Evolutionary conservation across 495 filamentous ascomycete genomes (phyloP).

Genomic region (Talaromyces liani): DNA sequence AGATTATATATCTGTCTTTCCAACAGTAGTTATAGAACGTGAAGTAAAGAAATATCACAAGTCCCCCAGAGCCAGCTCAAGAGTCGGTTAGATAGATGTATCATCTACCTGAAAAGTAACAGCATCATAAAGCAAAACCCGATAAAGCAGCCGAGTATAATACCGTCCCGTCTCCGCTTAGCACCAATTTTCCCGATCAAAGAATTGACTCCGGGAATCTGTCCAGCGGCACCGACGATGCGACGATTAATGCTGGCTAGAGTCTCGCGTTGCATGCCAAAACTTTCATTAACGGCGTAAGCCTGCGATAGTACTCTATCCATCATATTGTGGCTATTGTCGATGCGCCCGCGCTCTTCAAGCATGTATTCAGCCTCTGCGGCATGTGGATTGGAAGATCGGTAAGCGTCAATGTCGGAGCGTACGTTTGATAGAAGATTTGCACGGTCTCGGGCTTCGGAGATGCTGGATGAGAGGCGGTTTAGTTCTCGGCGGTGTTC

Average conservation of each 20-base stretch:
- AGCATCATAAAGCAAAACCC: slow-evolving; percentile 85
- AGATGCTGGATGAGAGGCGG: slow-evolving; percentile 60
- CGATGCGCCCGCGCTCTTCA: slow-evolving; percentile 75
- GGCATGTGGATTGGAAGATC: slow-evolving; percentile 65
- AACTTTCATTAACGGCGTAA: slow-evolving; percentile 92
- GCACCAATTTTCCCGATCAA: slow-evolving; percentile 90
- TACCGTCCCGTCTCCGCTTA: slow-evolving; percentile 90
- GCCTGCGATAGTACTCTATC: slow-evolving; percentile 93
- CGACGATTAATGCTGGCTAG: slow-evolving; percentile 79
- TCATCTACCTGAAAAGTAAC: slow-evolving; percentile 64
- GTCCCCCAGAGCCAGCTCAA: slow-evolving; percentile 1
- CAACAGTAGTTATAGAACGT: neutral
- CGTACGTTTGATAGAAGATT: slow-evolving; percentile 90
- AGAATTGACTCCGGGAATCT: slow-evolving; percentile 88
- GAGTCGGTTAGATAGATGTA: neutral
- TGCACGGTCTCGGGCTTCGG: slow-evolving; percentile 70
- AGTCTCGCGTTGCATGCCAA: slow-evolving; percentile 78
- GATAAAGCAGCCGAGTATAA: slow-evolving; percentile 86
- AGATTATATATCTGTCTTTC: neutral
- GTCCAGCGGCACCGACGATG: slow-evolving; percentile 79
- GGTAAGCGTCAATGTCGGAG: slow-evolving; percentile 86
- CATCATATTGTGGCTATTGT: slow-evolving; percentile 77
- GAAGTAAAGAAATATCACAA: neutral
- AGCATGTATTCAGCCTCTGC: slow-evolving; percentile 97
- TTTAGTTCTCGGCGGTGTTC: slow-evolving; percentile 80